Base-by-base conservation (phyloP, 768 basidiomycete genomes). In the Lactarius quietus region DNA sequence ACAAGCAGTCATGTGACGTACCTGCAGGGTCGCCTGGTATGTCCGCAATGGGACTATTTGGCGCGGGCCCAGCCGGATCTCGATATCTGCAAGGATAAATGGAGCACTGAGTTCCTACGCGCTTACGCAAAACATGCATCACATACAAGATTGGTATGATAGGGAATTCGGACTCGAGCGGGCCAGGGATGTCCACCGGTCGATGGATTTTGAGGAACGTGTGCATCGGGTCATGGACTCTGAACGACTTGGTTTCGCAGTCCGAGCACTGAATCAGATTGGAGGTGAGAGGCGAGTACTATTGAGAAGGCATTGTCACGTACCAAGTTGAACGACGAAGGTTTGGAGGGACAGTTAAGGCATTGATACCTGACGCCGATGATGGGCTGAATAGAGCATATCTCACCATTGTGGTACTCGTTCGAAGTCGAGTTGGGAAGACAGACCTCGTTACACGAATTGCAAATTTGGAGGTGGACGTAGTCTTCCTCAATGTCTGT, bases 201-300 rank as follows among this genome's bases (percentile, higher is more conserved):
- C 91, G 83, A 38, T 86, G 86, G 38, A 98, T 80, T 72, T 93
- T 95, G 80, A 96, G 85, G 77, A 97, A 98, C 14, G 89, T 78
- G 67, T 98, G 95, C 76, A 82, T 83, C 0, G 93, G 86, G 73
- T 96, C 87, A 72, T 98, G 95, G 20, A 92, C 71, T 7, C 81
- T 76, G 72, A 94, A 92, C 0, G 94, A 96, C 48, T 79, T 81
- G 35, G 78, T 76, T 75, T 98, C 95, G 73, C 95, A 98, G 33
- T 79, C 80, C 26, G 84, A 78, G 74, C 95, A 97, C 94, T 97
- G 26, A 26, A 48, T 26, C 23, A 6, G 23, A 51, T 26, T 6
- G 26, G 26, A 26, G 14, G 26, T 54, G 35, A 60, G 58, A 38
- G 55, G 29, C n/a, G n/a, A n/a, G n/a, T n/a, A n/a, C n/a, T n/a